These are phyloP conservation scores for Aurinia saxatilis DNA, from an alignment of 345 rosid species.

Conservation along the genomic window DNA sequence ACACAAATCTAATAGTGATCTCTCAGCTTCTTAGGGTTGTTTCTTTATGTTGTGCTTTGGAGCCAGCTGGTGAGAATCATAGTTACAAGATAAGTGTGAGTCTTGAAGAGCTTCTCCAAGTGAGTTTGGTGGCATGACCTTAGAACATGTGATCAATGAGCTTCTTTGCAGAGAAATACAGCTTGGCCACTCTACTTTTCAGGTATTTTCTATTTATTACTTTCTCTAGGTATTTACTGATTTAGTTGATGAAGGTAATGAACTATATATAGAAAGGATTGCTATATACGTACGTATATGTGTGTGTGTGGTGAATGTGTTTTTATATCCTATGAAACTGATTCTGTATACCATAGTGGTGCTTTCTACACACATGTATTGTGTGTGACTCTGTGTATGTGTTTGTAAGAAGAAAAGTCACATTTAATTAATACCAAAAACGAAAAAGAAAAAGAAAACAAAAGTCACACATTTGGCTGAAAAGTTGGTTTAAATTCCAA, in stretches of 20 bases:
- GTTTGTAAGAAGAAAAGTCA: not conserved
- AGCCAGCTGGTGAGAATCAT: not conserved
- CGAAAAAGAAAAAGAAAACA: too few species aligned
- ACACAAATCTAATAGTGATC: slow-evolving; percentile 5
- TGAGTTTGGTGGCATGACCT: slow-evolving; percentile 36
- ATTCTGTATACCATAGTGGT: not conserved
- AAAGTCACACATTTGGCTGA: not conserved
- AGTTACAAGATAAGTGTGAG: not conserved
- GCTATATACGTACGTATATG: not conserved
- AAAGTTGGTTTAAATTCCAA: not conserved
- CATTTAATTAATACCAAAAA: too few species aligned
- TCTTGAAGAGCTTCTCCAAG: slow-evolving; percentile 27
- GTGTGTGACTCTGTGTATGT: too few species aligned
- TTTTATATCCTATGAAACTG: not conserved
- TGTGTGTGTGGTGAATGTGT: not conserved
- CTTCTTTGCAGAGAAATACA: slow-evolving; percentile 29
- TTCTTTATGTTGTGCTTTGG: not conserved
- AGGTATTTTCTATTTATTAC: slow-evolving; percentile 34
- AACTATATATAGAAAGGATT: not conserved
- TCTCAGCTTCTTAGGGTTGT: slow-evolving; percentile 26
- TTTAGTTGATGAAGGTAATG: not conserved
- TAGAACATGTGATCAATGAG: slow-evolving; percentile 45
- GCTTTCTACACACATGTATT: not conserved
- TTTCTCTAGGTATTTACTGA: slow-evolving; percentile 1
- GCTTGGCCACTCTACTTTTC: slow-evolving; percentile 32